Conservation (phyloP, 495 filamentous ascomycete species). For the Talaromyces ruber region DNA sequence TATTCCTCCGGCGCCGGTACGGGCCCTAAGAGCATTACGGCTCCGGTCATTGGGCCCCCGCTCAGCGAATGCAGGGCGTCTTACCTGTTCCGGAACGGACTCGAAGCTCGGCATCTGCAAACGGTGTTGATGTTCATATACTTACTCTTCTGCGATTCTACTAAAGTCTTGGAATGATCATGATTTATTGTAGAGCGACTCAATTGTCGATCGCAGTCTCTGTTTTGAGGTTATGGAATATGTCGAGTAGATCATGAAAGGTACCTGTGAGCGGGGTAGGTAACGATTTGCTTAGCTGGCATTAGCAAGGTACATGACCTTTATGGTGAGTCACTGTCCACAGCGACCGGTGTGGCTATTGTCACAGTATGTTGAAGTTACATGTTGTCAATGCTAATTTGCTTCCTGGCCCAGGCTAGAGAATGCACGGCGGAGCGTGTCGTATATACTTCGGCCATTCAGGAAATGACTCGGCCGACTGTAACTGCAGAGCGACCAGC, state of each 20-base stretch:
- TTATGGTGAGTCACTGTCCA: not conserved
- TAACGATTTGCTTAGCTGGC: not conserved
- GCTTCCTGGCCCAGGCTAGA: not conserved
- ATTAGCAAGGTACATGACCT: not conserved
- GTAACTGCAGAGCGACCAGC: not conserved
- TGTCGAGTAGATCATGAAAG: not conserved
- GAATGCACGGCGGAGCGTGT: not conserved
- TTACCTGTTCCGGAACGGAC: not conserved
- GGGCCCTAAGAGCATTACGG: not conserved
- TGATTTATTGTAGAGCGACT: not conserved
- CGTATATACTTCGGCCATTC: not conserved
- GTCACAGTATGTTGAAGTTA: not conserved
- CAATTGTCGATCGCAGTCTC: not conserved
- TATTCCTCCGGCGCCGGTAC: not conserved
- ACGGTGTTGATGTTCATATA: not conserved
- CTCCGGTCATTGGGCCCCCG: not conserved
- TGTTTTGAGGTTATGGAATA: not conserved
- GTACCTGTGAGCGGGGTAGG: not conserved
- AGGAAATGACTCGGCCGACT: not conserved
- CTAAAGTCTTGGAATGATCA: not conserved
- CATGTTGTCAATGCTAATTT: not conserved
- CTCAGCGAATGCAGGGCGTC: not conserved
- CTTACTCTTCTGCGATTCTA: not conserved
- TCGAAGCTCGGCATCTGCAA: not conserved
- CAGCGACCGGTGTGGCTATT: not conserved